phyloP scores from a whole-genome alignment of 1,139 yeast species.

The Geotrichum europaeum region DNA sequence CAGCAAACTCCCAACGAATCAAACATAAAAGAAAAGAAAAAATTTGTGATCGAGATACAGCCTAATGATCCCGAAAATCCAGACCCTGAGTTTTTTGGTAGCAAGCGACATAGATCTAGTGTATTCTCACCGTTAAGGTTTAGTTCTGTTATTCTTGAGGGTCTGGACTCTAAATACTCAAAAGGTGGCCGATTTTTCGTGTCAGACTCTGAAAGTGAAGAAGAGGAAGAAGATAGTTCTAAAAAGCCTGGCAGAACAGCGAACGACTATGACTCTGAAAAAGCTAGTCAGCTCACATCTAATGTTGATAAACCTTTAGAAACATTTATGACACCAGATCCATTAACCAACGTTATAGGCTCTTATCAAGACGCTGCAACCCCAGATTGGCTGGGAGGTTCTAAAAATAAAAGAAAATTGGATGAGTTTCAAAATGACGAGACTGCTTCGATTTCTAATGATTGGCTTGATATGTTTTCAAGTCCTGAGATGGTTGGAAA shows the following conservation, averaged over 20 bases:
- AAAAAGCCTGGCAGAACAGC: conserved; percentile 7
- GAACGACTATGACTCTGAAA: conserved; percentile 13
- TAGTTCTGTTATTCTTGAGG: conserved; percentile 68
- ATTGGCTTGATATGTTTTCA: conserved; percentile 21
- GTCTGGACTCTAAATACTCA: conserved; percentile 75
- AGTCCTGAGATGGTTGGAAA: background rate
- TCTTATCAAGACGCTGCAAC: conserved; percentile 11
- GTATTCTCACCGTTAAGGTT: conserved; percentile 70
- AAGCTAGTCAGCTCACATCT: background rate
- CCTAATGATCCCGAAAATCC: background rate
- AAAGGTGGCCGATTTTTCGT: conserved; percentile 82
- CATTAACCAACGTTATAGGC: conserved; percentile 12
- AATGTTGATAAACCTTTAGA: conserved; percentile 2
- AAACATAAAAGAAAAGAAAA: background rate
- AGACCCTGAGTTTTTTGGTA: background rate
- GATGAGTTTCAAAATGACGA: conserved; percentile 1
- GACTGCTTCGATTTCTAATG: conserved; percentile 11
- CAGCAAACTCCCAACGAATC: background rate
- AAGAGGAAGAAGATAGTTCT: conserved; percentile 19
- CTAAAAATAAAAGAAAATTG: conserved; percentile 9
- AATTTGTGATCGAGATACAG: background rate
- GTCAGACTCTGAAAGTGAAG: conserved; percentile 27
- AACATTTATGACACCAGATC: conserved; percentile 14
- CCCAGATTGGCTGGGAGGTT: conserved; percentile 12
- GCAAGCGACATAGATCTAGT: conserved; percentile 43